Evolutionary conservation across 164 flowering plant species (phyloP).

Genomic region (Buxus sempervirens): DNA sequence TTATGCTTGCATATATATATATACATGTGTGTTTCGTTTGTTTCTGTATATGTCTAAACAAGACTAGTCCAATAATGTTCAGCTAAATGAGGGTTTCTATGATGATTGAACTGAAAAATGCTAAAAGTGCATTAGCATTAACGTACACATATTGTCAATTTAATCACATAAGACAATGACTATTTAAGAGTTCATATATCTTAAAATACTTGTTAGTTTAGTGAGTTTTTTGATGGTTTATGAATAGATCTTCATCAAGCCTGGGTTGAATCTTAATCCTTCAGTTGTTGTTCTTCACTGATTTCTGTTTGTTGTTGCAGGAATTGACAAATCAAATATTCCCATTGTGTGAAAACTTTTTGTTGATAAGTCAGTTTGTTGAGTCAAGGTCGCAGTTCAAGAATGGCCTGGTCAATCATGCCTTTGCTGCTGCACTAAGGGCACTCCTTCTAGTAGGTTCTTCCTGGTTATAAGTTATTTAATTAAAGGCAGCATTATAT

Average conservation of each 20-base stretch:
- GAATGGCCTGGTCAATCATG: slow-evolving; percentile 95
- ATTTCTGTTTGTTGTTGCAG: slow-evolving; percentile 36
- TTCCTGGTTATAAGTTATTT: slow-evolving; percentile 10
- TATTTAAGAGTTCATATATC: not conserved
- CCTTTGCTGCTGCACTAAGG: slow-evolving; percentile 94
- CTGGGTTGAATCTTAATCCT: not conserved
- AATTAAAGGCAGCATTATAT: not conserved
- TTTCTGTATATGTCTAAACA: not conserved
- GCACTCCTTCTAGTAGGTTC: slow-evolving; percentile 79
- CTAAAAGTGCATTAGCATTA: not conserved
- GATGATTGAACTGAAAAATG: not conserved
- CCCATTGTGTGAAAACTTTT: slow-evolving; percentile 81
- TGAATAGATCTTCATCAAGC: not conserved
- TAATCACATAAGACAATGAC: not conserved
- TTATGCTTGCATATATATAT: too few relatives aligned
- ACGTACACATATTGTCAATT: too few relatives aligned
- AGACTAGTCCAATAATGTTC: not conserved
- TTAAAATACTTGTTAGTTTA: not conserved
- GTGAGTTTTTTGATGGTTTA: not conserved
- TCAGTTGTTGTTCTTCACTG: not conserved
- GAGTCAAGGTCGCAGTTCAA: slow-evolving; percentile 93
- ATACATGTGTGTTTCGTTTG: too few relatives aligned
- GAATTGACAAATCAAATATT: slow-evolving; percentile 80
- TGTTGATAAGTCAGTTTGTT: slow-evolving; percentile 79
- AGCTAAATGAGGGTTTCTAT: not conserved